Evolutionary conservation across 495 filamentous ascomycete species (phyloP).

Genomic region (Neurospora intermedia): DNA sequence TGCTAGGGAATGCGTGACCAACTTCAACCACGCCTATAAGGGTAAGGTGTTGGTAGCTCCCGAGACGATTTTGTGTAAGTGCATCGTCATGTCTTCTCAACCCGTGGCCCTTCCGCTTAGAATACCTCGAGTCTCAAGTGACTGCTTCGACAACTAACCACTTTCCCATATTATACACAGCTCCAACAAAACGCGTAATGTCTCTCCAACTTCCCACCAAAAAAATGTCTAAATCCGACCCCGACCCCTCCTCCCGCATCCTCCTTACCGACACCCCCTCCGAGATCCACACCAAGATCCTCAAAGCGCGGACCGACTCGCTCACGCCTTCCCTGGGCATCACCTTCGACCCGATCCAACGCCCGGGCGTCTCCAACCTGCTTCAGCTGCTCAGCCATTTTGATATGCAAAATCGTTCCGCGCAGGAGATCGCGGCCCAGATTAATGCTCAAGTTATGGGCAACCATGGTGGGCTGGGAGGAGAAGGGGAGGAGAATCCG

Average conservation of each 20-base stretch:
- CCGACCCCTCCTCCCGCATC: conserved; percentile 60
- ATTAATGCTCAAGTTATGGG: conserved; percentile 11
- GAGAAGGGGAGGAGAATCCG: conserved; percentile 24
- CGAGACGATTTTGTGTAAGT: conserved; percentile 64
- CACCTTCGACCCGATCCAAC: conserved; percentile 54
- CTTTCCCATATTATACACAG: neutral
- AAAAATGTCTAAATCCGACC: conserved; percentile 93
- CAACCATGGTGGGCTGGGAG: neutral
- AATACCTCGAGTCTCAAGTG: no score
- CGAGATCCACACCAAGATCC: conserved; percentile 56
- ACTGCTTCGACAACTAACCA: no score
- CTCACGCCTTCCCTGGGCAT: conserved; percentile 30
- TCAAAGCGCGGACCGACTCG: conserved; percentile 67
- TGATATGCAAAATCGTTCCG: conserved; percentile 31
- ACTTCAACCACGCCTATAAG: conserved; percentile 69
- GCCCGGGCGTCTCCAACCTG: conserved; percentile 83
- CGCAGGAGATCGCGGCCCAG: conserved; percentile 45
- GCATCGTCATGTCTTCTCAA: neutral
- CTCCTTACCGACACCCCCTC: conserved; percentile 59
- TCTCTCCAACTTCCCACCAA: conserved; percentile 61
- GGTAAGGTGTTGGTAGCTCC: conserved; percentile 51
- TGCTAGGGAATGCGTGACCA: conserved; percentile 66
- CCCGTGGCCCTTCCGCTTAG: neutral
- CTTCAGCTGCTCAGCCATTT: conserved; percentile 64
- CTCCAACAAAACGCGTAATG: conserved; percentile 73